Conservation (phyloP, 2,329 filamentous ascomycete species). For the Colletotrichum brevisporum region DNA sequence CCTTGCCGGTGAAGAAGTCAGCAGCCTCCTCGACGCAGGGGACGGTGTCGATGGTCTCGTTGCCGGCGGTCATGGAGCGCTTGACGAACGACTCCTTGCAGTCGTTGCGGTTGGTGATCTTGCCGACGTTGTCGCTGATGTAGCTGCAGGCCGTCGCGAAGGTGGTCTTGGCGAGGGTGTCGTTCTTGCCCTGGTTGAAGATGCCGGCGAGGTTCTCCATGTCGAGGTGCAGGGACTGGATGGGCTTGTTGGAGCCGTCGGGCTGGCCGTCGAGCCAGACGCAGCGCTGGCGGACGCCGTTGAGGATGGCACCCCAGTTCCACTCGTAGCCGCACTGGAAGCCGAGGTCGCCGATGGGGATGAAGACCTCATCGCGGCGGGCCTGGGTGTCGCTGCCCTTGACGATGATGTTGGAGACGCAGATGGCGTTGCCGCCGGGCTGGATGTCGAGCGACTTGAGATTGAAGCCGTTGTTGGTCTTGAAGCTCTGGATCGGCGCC, state of each 20-base stretch:
- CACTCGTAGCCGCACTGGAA: slow-evolving; percentile 24
- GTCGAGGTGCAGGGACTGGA: slow-evolving; percentile 27
- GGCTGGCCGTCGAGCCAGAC: slow-evolving; percentile 30
- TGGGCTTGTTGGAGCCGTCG: slow-evolving; percentile 29
- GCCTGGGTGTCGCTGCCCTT: slow-evolving; percentile 25
- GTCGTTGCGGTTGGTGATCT: slow-evolving; percentile 17
- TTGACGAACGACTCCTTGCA: slow-evolving; percentile 21
- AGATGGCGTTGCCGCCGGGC: slow-evolving; percentile 27
- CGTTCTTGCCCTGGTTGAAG: slow-evolving; percentile 19
- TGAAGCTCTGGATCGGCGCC: slow-evolving; percentile 19
- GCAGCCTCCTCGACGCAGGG: slow-evolving; percentile 9
- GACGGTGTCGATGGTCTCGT: slow-evolving; percentile 2
- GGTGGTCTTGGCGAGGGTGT: slow-evolving; percentile 11
- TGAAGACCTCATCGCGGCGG: slow-evolving; percentile 21
- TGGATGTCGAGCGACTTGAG: slow-evolving; percentile 27
- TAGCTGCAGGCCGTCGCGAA: slow-evolving; percentile 17
- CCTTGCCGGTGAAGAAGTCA: slow-evolving; percentile 10
- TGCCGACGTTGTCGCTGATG: slow-evolving; percentile 16
- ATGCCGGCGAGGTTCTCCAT: slow-evolving; percentile 26
- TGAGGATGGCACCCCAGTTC: slow-evolving; percentile 26
- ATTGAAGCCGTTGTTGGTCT: slow-evolving; percentile 25
- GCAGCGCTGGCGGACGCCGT: slow-evolving; percentile 19
- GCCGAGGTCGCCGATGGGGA: slow-evolving; percentile 23
- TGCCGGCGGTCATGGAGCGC: slow-evolving; percentile 2
- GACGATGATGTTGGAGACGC: slow-evolving; percentile 26